Evolutionary conservation across 2,329 filamentous ascomycete species (phyloP).

Genomic region (Ceratocystis eucalypticola): DNA sequence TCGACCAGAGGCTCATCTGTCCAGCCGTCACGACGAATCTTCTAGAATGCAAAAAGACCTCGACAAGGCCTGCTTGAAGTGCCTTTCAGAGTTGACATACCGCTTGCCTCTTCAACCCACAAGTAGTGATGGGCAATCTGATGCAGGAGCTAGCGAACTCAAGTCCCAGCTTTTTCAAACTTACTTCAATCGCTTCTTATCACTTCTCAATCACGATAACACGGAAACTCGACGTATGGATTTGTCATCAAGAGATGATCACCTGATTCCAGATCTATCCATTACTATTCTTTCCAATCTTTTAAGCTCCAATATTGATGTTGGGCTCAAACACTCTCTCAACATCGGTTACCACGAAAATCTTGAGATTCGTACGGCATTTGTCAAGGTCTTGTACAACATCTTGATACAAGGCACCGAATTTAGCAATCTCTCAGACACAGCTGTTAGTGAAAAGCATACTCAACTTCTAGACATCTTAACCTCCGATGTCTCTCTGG

Average conservation of each 20-base stretch:
- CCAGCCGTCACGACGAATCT: conserved; percentile 42
- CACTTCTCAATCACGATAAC: conserved; percentile 46
- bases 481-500: conserved; percentile 48
- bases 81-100: conserved; percentile 52
- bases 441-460: conserved; percentile 55
- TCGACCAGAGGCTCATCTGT: conserved; percentile 30
- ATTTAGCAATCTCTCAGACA: conserved; percentile 54
- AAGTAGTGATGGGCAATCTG: conserved; percentile 48
- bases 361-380: conserved; percentile 54
- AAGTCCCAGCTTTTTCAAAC: conserved; percentile 60
- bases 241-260: conserved; percentile 36
- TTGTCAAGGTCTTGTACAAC: conserved; percentile 56
- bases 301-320: conserved; percentile 57
- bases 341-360: conserved; percentile 60
- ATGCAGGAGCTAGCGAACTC: conserved; percentile 52
- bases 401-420: conserved; percentile 59
- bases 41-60: conserved; percentile 48
- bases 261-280: conserved; percentile 46
- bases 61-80: conserved; percentile 50
- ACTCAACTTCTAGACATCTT: conserved; percentile 50
- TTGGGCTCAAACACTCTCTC: conserved; percentile 55
- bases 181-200: conserved; percentile 57
- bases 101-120: conserved; percentile 52
- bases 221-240: conserved; percentile 20
- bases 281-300: conserved; percentile 57